A percentile compares a stretch with the other conserved stretches of the same genome.
Evolutionary conservation across 2,329 filamentous ascomycete genomes (phyloP).

Genomic region (Drechmeria coniospora): DNA sequence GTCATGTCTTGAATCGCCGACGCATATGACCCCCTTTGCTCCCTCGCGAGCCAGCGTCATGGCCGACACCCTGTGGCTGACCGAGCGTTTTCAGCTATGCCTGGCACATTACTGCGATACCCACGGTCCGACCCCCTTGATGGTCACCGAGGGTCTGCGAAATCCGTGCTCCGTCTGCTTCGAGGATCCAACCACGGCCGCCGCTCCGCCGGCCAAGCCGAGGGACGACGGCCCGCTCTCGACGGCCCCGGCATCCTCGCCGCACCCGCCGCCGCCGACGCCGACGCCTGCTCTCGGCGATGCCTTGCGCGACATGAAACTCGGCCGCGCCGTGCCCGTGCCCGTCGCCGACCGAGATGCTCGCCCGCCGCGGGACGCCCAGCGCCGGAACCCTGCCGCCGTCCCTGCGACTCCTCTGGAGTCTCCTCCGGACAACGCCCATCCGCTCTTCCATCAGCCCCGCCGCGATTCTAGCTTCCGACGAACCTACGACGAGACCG

Average conservation of each 20-base stretch:
- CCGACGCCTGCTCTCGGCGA: conserved; percentile 27
- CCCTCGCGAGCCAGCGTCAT: conserved; percentile 8
- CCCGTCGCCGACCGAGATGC: conserved; percentile 29
- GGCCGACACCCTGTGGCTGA: conserved; percentile 16
- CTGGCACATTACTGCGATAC: conserved; percentile 57
- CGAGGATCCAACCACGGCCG: conserved; percentile 18
- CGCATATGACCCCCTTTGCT: background rate
- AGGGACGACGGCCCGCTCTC: conserved; percentile 23
- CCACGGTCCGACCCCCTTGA: conserved; percentile 52
- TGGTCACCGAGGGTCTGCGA: conserved; percentile 53
- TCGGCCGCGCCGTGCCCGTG: conserved; percentile 27
- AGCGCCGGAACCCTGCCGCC: conserved; percentile 22
- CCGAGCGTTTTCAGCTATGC: conserved; percentile 39
- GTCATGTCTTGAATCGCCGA: no score
- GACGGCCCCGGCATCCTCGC: conserved; percentile 19
- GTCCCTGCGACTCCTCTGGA: conserved; percentile 30
- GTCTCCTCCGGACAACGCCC: conserved; percentile 43
- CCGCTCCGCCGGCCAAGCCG: conserved; percentile 5
- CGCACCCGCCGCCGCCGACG: conserved; percentile 17
- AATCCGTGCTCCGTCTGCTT: conserved; percentile 45
- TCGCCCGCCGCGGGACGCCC: conserved; percentile 24
- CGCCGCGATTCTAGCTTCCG: conserved; percentile 44
- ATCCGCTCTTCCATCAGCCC: conserved; percentile 21
- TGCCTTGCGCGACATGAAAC: conserved; percentile 30
- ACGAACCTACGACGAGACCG: conserved; percentile 50